Base-by-base conservation (phyloP, 768 basidiomycete species). In the Boletus speciosus region DNA sequence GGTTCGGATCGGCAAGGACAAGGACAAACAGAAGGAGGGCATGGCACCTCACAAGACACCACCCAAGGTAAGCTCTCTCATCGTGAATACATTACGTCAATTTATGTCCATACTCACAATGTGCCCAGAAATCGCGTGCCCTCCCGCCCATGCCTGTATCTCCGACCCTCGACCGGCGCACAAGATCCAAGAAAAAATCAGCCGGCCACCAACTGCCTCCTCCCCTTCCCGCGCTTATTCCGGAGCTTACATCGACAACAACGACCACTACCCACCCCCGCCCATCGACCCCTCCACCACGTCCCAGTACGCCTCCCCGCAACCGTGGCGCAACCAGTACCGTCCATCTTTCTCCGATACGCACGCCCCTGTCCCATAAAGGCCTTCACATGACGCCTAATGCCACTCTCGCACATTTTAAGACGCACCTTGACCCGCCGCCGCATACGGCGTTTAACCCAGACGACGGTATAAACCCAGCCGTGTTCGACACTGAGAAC, bases 341-440 rank as follows among this genome's bases (percentile, higher is more conserved):
- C 65, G 65, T 72, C 44, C 75, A 77, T 23, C 71, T 86, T 16
- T 86, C 86, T 2, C 81, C 85, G 0, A 68, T 75, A 19, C 79
- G 78, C n/a, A 88, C 86, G 1, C 86, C 86, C 0, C 66, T 88
- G 7, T 86, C 85, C 0, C 83, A 86, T 64, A 80, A 78, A 59
- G 86, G 84, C 37, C 64, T 86, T 35, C 82, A 85, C 60, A 85
- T 85, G 84, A 85, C 84, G 58, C 86, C 86, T 4, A 79, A 78
- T 3, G 68, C 84, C 1, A 85, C 82, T 58, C 75, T 87, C 14
- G 80, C 76, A 9, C 82, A 88, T 69, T 87, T 85, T 66, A 88
- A 87, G 60, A 79, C 81, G 9, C 74, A 85, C 58, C 73, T 87
- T 12, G 84, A 87, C 57, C 86, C 86, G 0, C 84, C 84, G 1